These are phyloP conservation scores for Herpetospermum pedunculosum DNA, from an alignment of 306 rosid species.

Conservation along the genomic window DNA sequence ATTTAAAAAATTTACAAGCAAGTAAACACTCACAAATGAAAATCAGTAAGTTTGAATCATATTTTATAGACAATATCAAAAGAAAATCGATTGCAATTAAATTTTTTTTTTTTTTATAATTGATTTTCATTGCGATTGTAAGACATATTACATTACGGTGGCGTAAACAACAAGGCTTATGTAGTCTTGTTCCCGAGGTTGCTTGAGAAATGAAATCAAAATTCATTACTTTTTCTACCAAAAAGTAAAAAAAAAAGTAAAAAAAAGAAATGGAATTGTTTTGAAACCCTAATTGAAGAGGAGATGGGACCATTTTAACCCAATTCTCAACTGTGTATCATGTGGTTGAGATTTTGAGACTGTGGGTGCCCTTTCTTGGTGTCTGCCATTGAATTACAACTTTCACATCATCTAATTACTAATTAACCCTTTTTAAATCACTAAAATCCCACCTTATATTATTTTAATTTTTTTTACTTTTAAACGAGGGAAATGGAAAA, in stretches of 20 bases:
- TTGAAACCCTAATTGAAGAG: too few relatives aligned
- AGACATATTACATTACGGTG: too few relatives aligned
- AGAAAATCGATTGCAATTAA: too few relatives aligned
- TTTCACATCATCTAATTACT: background rate
- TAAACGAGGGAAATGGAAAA: background rate
- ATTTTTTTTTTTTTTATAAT: too few relatives aligned
- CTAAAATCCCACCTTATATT: background rate
- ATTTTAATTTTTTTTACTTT: background rate
- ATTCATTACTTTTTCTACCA: background rate
- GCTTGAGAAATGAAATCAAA: background rate
- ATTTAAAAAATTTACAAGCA: too few relatives aligned
- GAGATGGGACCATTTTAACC: conserved; percentile 1
- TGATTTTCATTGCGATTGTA: too few relatives aligned
- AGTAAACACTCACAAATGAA: too few relatives aligned
- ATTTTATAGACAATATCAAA: too few relatives aligned
- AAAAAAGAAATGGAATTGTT: background rate
- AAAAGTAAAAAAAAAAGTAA: background rate
- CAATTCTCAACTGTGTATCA: background rate
- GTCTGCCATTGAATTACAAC: background rate
- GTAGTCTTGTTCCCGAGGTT: background rate
- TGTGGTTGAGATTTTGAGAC: background rate
- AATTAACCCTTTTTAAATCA: background rate
- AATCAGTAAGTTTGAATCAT: too few relatives aligned
- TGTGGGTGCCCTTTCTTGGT: background rate
- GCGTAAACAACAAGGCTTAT: too few relatives aligned